Conservation (phyloP, 2,329 filamentous ascomycete genomes). For the Cercospora citrullina region DNA sequence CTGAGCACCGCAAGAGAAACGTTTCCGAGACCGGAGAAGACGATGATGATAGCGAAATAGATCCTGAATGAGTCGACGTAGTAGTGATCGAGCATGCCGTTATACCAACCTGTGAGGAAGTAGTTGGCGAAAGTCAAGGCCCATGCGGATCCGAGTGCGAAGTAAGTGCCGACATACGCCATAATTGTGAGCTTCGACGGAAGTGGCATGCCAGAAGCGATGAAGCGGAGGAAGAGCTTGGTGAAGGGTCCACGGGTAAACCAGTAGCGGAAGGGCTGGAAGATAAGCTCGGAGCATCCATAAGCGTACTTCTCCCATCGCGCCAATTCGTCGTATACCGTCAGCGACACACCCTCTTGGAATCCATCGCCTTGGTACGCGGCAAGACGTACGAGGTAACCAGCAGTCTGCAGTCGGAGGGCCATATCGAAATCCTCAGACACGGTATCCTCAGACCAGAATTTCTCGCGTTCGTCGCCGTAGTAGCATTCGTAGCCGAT, state of each 20-base stretch:
- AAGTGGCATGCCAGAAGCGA: constrained; percentile 71
- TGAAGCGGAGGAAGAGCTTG: constrained; percentile 71
- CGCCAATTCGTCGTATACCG: constrained; percentile 79
- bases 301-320: constrained; percentile 89
- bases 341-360: constrained; percentile 80
- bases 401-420: constrained; percentile 69
- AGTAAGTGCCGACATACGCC: constrained; percentile 78
- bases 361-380: constrained; percentile 75
- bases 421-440: constrained; percentile 84
- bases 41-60: constrained; percentile 76
- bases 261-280: constrained; percentile 76
- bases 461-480: constrained; percentile 66
- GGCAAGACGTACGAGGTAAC: constrained; percentile 71
- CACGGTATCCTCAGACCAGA: constrained; percentile 78
- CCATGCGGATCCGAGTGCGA: constrained; percentile 75
- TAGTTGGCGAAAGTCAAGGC: constrained; percentile 72
- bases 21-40: constrained; percentile 75
- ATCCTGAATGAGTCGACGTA: constrained; percentile 77
- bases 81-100: constrained; percentile 76
- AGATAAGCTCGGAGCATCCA: constrained; percentile 78
- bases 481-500: constrained; percentile 69
- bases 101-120: constrained; percentile 74
- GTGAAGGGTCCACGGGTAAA: constrained; percentile 73
- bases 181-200: constrained; percentile 75
- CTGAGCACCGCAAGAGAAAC: constrained; percentile 70